A percentile compares a stretch with the other conserved stretches of the same genome.
Conservation (phyloP, 495 filamentous ascomycete genomes). For the Tuber indicum region DNA sequence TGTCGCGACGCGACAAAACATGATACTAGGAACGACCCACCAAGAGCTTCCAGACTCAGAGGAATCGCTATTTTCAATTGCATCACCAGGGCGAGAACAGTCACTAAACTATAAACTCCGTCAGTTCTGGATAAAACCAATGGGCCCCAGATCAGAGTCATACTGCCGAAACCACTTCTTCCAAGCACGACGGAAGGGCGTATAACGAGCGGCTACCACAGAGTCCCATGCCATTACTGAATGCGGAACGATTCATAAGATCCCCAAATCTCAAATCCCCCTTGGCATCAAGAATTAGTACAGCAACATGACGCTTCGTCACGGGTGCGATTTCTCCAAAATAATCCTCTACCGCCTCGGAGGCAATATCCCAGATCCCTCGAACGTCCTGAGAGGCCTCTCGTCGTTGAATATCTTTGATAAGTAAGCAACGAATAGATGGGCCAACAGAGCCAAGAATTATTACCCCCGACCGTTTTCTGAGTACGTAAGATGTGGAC, state of each 20-base stretch:
- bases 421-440: conserved; percentile 20
- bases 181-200: conserved; percentile 49
- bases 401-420: conserved; percentile 29
- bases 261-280: conserved; percentile 43
- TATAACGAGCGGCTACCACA: conserved; percentile 49
- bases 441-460: conserved; percentile 42
- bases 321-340: conserved; percentile 43
- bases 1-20: conserved; percentile 5
- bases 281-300: conserved; percentile 47
- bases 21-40: conserved; percentile 15
- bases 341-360: conserved; percentile 43
- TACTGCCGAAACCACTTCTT: conserved; percentile 44
- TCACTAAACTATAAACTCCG: conserved; percentile 24
- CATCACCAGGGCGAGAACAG: conserved; percentile 27
- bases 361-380: conserved; percentile 45
- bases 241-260: conserved; percentile 46
- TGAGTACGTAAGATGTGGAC: conserved; percentile 47
- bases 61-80: conserved; percentile 6
- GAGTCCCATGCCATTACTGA: conserved; percentile 47
- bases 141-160: not conserved
- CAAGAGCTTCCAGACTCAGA: conserved; percentile 32
- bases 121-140: not conserved
- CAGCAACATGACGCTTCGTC: conserved; percentile 46
- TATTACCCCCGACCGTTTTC: conserved; percentile 46
- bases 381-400: conserved; percentile 36